Evolutionary conservation across 495 filamentous ascomycete genomes (phyloP), one percentile per base, ranked within the genome.

Genomic region (Lindgomyces ingoldianus): DNA sequence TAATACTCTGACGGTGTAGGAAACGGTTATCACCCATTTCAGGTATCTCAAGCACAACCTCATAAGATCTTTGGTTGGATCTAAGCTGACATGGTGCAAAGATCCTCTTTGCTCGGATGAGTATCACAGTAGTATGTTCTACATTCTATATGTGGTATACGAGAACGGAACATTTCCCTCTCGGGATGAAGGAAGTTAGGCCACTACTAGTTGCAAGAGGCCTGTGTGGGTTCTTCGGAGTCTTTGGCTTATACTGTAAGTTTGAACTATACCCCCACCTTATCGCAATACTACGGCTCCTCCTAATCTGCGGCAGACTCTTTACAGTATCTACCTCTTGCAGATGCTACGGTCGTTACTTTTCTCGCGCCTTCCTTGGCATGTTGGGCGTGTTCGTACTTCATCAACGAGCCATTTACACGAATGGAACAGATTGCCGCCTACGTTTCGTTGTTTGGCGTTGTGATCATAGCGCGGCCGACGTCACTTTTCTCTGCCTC

Each of bases 311-410:
- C 39, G 14, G 1, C 41, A 87, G 86, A 90, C 70, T 93, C 90
- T 1, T 85, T 96, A 4, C 83, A 89, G 64, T 96, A 96, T 70
- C 85, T 98, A 2, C 89, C 91, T 1, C 80, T 98, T 0, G 88
- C 91, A 4, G 93, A 98, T 69, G 93, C 94, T 11, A 96, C 91
- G 0, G 94, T 97, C 0, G 87, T 98, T 46, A 96, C 91, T 46
- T 98, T 97, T 71, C 83, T 98, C 0, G 84, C 89, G 0, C 94
- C 94, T 0, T 87, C 87, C 16, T 80, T 96, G 1, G 82, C 90
- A n/a, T 89, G 90, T 53, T 96, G 90, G 72, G 86, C 86, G 11
- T 96, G 92, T 72, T 89, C 88, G 16, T 72, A 92, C 19, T 77
- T 96, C 18, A 81, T 89, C 47, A 79, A 80, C 22, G 89, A 96